Percentiles rank a stretch among this genome's conserved stretches.
Conservation (phyloP, 2,329 filamentous ascomycete genomes). For the Colletotrichum graminicola region DNA sequence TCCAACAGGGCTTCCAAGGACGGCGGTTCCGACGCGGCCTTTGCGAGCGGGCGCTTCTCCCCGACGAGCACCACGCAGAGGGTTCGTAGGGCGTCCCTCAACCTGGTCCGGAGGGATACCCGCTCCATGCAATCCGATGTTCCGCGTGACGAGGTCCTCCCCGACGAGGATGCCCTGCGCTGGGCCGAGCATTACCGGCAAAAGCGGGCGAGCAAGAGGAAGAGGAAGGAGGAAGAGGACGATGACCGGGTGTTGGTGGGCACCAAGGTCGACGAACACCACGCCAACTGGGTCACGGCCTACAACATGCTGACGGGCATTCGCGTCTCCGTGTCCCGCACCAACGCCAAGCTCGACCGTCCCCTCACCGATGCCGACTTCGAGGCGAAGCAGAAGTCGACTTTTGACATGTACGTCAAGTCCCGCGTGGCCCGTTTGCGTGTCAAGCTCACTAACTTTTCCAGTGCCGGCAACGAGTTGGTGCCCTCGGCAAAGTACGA, state of each 20-base stretch:
- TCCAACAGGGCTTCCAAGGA: conserved; percentile 80
- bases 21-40: conserved; percentile 72
- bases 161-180: conserved; percentile 89
- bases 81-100: conserved; percentile 84
- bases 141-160: conserved; percentile 83
- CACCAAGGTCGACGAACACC: conserved; percentile 96
- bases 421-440: conserved; percentile 22
- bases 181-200: conserved; percentile 95
- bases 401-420: conserved; percentile 87
- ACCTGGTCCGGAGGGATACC: conserved; percentile 82
- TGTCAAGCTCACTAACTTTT: conserved; percentile 50
- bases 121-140: conserved; percentile 87
- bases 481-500: conserved; percentile 99
- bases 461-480: conserved; percentile 92
- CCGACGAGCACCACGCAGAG: conserved; percentile 66
- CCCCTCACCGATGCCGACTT: conserved; percentile 93
- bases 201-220: conserved; percentile 89
- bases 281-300: conserved; percentile 96
- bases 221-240: conserved; percentile 85
- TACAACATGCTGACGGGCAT: conserved; percentile 99
- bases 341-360: conserved; percentile 95
- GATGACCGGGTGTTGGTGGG: conserved; percentile 96
- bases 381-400: conserved; percentile 94
- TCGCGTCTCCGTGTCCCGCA: conserved; percentile 94
- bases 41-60: conserved; percentile 85